Evolutionary conservation across 2,329 filamentous ascomycete genomes (phyloP).

Genomic region (Calonectria naviculata): DNA sequence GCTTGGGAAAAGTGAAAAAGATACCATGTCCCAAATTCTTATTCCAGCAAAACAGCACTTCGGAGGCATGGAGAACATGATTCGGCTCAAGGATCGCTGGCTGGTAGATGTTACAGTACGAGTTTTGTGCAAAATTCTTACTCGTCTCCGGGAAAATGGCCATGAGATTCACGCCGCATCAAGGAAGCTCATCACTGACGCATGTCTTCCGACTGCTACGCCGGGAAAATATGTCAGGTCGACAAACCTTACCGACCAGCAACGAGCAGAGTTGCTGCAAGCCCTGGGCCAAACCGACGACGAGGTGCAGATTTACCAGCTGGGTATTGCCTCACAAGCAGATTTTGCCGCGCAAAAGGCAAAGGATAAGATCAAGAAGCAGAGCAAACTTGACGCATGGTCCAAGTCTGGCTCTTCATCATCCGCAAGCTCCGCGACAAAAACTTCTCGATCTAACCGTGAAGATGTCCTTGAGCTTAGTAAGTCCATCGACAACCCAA

Average conservation of each 20-base stretch:
- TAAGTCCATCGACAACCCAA: slow-evolving; percentile 58
- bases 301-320: slow-evolving; percentile 60
- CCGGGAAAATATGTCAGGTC: slow-evolving; percentile 69
- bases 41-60: slow-evolving; percentile 57
- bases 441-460: slow-evolving; percentile 52
- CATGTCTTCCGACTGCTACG: slow-evolving; percentile 67
- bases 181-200: slow-evolving; percentile 71
- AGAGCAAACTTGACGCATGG: slow-evolving; percentile 71
- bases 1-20: slow-evolving; percentile 47
- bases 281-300: slow-evolving; percentile 70
- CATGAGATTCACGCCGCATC: slow-evolving; percentile 75
- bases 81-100: slow-evolving; percentile 89
- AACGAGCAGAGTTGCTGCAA: slow-evolving; percentile 84
- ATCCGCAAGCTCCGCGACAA: slow-evolving; percentile 33
- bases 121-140: slow-evolving; percentile 85
- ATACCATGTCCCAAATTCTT: slow-evolving; percentile 54
- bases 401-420: slow-evolving; percentile 60
- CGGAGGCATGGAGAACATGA: slow-evolving; percentile 85
- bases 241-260: slow-evolving; percentile 83
- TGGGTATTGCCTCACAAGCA: slow-evolving; percentile 45
- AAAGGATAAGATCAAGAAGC: slow-evolving; percentile 60
- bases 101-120: slow-evolving; percentile 85
- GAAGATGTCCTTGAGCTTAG: slow-evolving; percentile 60
- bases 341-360: slow-evolving; percentile 32
- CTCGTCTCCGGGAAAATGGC: slow-evolving; percentile 80